Evolutionary conservation across 352 stramenopile genomes (phyloP).

Genomic region (Pythium aphanidermatum): DNA sequence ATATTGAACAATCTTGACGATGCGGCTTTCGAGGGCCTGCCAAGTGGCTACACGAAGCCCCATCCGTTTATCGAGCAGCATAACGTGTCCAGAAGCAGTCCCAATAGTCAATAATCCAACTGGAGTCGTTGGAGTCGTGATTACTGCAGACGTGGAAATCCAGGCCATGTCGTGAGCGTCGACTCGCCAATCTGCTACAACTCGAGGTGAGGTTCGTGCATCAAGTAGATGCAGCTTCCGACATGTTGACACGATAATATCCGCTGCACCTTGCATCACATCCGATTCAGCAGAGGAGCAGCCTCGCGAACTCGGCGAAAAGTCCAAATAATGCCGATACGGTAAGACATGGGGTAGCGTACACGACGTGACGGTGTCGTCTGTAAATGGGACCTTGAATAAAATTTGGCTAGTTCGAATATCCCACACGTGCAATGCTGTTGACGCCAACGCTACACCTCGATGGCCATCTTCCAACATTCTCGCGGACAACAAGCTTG

Average conservation of each 20-base stretch:
- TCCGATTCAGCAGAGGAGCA: no score
- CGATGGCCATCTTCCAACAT: conserved; percentile 23
- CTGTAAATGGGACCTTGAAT: conserved; percentile 46
- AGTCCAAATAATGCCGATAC: conserved; percentile 14
- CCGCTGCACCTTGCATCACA: conserved; percentile 18
- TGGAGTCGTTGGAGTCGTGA: conserved; percentile 18
- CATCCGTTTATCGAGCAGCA: conserved; percentile 50
- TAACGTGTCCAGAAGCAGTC: conserved; percentile 31
- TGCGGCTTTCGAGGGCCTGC: conserved; percentile 43
- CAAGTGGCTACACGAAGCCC: conserved; percentile 38
- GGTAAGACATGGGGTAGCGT: conserved; percentile 20
- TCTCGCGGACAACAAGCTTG: conserved; percentile 19
- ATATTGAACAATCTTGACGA: conserved; percentile 53
- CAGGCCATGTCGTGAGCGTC: conserved; percentile 31
- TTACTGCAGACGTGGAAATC: conserved; percentile 32
- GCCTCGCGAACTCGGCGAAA: not conserved
- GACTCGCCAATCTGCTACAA: conserved; percentile 61
- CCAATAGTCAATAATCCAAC: conserved; percentile 35
- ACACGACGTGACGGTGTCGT: conserved; percentile 40
- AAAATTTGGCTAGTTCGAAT: conserved; percentile 53
- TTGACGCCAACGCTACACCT: conserved; percentile 35
- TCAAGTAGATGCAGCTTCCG: conserved; percentile 47
- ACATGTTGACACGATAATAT: conserved; percentile 46
- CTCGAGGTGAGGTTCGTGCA: conserved; percentile 28
- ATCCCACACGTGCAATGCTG: conserved; percentile 61